phyloP scores from a whole-genome alignment of 148 eudicot genomes.

The Polygonum maritimum region DNA sequence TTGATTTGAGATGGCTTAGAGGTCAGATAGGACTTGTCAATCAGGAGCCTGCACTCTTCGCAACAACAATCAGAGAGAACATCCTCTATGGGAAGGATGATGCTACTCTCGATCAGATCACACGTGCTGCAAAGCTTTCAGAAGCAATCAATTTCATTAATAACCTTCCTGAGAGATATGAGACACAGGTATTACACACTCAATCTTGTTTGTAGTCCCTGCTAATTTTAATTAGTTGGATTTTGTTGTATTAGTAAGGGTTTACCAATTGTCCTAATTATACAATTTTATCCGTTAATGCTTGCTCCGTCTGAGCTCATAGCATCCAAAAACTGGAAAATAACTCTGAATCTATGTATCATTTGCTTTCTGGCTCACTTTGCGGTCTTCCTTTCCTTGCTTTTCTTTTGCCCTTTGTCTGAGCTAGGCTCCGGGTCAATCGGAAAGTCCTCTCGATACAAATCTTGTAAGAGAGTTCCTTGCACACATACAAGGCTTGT shows the following conservation, averaged over 20 bases:
- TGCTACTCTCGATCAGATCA: slow-evolving; percentile 78
- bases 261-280: neutral
- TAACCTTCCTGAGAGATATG: slow-evolving; percentile 91
- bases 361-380: neutral
- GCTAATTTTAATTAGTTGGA: neutral
- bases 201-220: neutral
- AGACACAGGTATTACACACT: slow-evolving; percentile 63
- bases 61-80: slow-evolving; percentile 85
- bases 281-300: neutral
- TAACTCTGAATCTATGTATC: neutral
- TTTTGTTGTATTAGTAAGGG: neutral
- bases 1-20: slow-evolving; percentile 84
- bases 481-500: neutral
- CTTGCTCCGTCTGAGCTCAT: neutral
- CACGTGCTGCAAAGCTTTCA: slow-evolving; percentile 89
- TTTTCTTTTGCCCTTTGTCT: no score
- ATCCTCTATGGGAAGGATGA: slow-evolving; percentile 89
- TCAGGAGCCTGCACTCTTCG: slow-evolving; percentile 98
- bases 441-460: no score
- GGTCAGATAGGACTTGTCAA: slow-evolving; percentile 82
- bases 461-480: neutral
- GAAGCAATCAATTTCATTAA: slow-evolving; percentile 81
- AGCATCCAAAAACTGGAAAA: neutral
- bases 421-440: no score
- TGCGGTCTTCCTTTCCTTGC: no score